phyloP scores from a whole-genome alignment of 306 rosid genomes.

The Pyrus communis region DNA sequence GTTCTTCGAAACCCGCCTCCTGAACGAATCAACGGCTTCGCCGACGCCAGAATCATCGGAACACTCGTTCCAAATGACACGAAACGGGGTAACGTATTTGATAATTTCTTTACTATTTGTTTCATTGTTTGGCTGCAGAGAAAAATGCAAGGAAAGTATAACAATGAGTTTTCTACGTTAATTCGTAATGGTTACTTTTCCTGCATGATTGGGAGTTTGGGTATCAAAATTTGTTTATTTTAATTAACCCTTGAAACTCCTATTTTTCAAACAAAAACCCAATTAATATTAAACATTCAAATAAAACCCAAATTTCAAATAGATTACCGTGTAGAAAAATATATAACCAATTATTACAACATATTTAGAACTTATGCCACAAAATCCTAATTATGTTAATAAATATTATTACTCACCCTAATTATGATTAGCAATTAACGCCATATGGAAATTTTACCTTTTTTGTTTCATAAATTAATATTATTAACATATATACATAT shows the following conservation, averaged over 20 bases:
- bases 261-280: no score
- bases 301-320: no score
- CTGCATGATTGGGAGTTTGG: not conserved
- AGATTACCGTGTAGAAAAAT: no score
- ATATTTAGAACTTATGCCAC: no score
- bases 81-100: not conserved
- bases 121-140: not conserved
- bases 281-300: no score
- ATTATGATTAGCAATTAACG: no score
- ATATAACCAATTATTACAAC: no score
- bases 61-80: not conserved
- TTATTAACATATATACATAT: no score
- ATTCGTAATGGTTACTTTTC: not conserved
- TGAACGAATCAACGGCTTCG: conserved; percentile 19
- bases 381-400: no score
- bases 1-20: conserved; percentile 14
- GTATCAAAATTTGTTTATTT: not conserved
- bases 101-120: not conserved
- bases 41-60: conserved; percentile 18
- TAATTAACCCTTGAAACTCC: not conserved
- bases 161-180: not conserved
- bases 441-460: no score
- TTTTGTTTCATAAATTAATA: no score
- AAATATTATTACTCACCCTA: no score
- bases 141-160: not conserved